These are phyloP conservation scores for Pichia sp. DNA, from an alignment of 1,139 yeast genomes.

Conservation along the genomic window DNA sequence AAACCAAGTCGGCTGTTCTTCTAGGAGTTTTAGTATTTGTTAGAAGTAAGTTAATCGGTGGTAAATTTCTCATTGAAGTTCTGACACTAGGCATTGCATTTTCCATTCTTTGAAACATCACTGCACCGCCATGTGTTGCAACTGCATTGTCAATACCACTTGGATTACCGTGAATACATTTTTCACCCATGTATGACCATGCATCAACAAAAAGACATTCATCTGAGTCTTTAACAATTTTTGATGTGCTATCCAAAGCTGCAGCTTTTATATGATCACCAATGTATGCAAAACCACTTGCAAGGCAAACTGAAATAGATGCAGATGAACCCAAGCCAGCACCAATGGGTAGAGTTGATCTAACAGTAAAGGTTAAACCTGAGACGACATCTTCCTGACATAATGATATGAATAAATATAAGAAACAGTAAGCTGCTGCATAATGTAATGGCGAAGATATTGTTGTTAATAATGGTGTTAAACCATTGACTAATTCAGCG, in stretches of 20 bases:
- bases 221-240: slow-evolving; percentile 31
- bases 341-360: slow-evolving; percentile 89
- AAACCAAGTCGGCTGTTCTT: slow-evolving; percentile 78
- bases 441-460: slow-evolving; percentile 56
- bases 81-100: slow-evolving; percentile 53
- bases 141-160: slow-evolving; percentile 97
- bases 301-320: slow-evolving; percentile 76
- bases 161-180: slow-evolving; percentile 94
- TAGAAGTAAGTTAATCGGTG: slow-evolving; percentile 64
- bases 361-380: slow-evolving; percentile 57
- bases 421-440: slow-evolving; percentile 80
- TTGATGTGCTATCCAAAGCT: slow-evolving; percentile 19
- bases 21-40: slow-evolving; percentile 85
- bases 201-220: slow-evolving; percentile 62
- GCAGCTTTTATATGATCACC: slow-evolving; percentile 47
- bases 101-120: slow-evolving; percentile 66
- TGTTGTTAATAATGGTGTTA: slow-evolving; percentile 39
- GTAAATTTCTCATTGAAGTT: slow-evolving; percentile 64
- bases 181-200: slow-evolving; percentile 93
- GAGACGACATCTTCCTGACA: slow-evolving; percentile 46
- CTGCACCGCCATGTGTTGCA: slow-evolving; percentile 95
- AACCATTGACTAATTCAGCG: slow-evolving; percentile 49
- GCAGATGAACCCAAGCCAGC: slow-evolving; percentile 98
- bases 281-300: slow-evolving; percentile 64
- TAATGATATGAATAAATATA: slow-evolving; percentile 63